These are phyloP conservation scores for Rhynchospora pubera DNA, from an alignment of 176 grass and related monocot genomes.

Conservation along the genomic window DNA sequence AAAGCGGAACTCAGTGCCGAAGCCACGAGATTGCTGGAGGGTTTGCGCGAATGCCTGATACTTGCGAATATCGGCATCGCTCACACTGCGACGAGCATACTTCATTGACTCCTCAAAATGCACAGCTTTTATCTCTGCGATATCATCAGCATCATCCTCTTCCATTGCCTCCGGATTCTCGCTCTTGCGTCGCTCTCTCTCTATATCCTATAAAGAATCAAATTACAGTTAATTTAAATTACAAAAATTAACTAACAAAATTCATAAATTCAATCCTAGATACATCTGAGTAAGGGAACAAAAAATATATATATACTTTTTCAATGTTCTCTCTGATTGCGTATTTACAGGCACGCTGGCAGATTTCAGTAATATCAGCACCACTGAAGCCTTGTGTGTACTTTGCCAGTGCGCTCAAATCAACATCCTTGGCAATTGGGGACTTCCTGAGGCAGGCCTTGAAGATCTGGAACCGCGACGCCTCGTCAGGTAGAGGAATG, in stretches of 20 bases:
- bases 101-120: conserved; percentile 94
- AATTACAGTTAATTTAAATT: background rate
- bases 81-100: conserved; percentile 72
- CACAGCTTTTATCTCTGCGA: conserved; percentile 62
- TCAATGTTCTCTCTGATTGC: conserved; percentile 84
- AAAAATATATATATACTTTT: conserved; percentile 35
- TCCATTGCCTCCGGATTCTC: conserved; percentile 84
- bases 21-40: conserved; percentile 68
- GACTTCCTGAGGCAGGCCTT: conserved; percentile 82
- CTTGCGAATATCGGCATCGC: conserved; percentile 74
- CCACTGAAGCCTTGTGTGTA: conserved; percentile 86
- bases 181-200: conserved; percentile 51
- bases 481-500: conserved; percentile 71
- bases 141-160: conserved; percentile 52
- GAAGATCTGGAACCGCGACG: conserved; percentile 59
- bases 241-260: background rate
- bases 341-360: conserved; percentile 81
- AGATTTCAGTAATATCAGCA: conserved; percentile 82
- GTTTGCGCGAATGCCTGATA: conserved; percentile 88
- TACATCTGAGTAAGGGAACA: background rate
- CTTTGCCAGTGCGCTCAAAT: conserved; percentile 57
- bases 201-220: conserved; percentile 49
- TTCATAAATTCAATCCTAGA: background rate
- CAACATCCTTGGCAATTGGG: conserved; percentile 69
- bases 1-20: conserved; percentile 81